Conservation (phyloP, 129 eudicot species). For the Tanacetum coccineum region DNA sequence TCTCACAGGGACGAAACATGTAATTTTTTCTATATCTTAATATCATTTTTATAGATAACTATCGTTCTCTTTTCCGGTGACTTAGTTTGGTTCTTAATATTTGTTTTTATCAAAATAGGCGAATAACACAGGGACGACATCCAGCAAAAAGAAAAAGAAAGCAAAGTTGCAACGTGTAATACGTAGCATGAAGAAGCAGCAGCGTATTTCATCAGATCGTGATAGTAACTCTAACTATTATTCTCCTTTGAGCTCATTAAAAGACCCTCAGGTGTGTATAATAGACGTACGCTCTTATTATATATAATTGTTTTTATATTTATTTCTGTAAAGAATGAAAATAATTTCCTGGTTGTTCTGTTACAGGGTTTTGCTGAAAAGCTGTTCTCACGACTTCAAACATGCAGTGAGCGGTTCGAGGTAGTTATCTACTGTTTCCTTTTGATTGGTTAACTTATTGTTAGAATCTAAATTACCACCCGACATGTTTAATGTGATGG, state of each 20-base stretch:
- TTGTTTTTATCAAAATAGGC: slow-evolving; percentile 48
- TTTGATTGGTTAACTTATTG: background rate
- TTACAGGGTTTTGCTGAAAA: slow-evolving; percentile 84
- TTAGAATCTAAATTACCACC: too few relatives aligned
- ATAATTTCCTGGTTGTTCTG: background rate
- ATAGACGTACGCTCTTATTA: background rate
- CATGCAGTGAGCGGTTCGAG: slow-evolving; percentile 75
- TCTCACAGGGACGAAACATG: too few relatives aligned
- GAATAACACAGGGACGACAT: slow-evolving; percentile 72
- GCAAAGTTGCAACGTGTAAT: slow-evolving; percentile 88
- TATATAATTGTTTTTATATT: background rate
- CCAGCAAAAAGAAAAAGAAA: slow-evolving; percentile 99
- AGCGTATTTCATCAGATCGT: slow-evolving; percentile 71
- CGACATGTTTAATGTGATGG: slow-evolving; percentile 14
- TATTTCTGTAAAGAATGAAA: background rate
- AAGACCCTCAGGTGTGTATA: slow-evolving; percentile 76
- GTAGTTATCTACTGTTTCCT: slow-evolving; percentile 33
- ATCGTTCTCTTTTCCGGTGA: background rate
- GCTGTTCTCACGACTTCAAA: slow-evolving; percentile 78
- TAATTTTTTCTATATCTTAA: too few relatives aligned
- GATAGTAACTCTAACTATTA: slow-evolving; percentile 45
- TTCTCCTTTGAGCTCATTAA: slow-evolving; percentile 80
- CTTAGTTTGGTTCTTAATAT: slow-evolving; percentile 10
- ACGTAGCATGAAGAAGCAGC: slow-evolving; percentile 97
- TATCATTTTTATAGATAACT: background rate